phyloP scores from a whole-genome alignment of 345 rosid genomes.

The Abelmoschus esculentus region DNA sequence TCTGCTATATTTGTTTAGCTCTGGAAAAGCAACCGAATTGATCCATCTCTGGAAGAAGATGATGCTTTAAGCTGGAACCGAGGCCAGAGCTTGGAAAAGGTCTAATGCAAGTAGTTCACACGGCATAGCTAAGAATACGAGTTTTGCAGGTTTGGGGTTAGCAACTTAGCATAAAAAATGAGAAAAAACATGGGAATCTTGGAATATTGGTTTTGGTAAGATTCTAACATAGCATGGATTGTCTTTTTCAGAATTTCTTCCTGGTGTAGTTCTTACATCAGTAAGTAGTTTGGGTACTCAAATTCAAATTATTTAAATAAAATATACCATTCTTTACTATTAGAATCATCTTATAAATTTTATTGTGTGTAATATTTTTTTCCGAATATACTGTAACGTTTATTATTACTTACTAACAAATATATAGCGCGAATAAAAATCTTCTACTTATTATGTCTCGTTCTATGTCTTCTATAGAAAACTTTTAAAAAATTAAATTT shows the following conservation, averaged over 20 bases:
- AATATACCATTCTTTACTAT: too few relatives aligned
- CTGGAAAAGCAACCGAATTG: not conserved
- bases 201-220: not conserved
- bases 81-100: not conserved
- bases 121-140: not conserved
- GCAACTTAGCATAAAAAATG: not conserved
- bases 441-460: too few relatives aligned
- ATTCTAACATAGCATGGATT: constrained; percentile 3
- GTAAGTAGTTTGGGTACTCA: not conserved
- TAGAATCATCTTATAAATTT: too few relatives aligned
- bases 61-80: not conserved
- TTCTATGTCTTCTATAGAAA: too few relatives aligned
- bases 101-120: not conserved
- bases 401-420: too few relatives aligned
- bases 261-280: not conserved
- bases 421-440: too few relatives aligned
- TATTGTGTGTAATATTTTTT: too few relatives aligned
- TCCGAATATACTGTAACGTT: too few relatives aligned
- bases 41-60: not conserved
- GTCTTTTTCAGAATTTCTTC: constrained; percentile 3
- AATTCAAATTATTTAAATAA: too few relatives aligned
- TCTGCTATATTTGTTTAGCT: not conserved
- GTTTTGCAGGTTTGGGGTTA: not conserved
- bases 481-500: too few relatives aligned
- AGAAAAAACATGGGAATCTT: constrained; percentile 9